Conservation (phyloP, 352 stramenopile genomes). For the Globisporangium rhizosaccharum region DNA sequence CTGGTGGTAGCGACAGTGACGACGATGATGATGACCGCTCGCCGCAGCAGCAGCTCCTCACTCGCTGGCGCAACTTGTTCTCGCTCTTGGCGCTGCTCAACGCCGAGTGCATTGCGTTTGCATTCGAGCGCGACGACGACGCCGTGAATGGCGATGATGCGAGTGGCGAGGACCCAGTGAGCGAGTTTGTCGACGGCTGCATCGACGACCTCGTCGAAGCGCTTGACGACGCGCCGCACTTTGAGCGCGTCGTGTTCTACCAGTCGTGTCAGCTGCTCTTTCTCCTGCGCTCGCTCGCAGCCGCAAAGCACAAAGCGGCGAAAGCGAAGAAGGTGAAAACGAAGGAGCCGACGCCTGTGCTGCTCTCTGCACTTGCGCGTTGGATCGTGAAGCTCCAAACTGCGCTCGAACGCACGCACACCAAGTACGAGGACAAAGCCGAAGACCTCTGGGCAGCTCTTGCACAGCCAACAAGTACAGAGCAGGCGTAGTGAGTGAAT, state of each 20-base stretch:
- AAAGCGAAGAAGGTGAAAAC: slow-evolving; percentile 24
- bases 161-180: slow-evolving; percentile 29
- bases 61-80: slow-evolving; percentile 71
- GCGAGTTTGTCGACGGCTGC: slow-evolving; percentile 41
- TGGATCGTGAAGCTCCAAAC: slow-evolving; percentile 38
- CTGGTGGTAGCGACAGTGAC: not conserved
- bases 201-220: slow-evolving; percentile 41
- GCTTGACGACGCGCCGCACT: slow-evolving; percentile 41
- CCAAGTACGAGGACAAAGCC: slow-evolving; percentile 36
- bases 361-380: slow-evolving; percentile 23
- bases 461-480: slow-evolving; percentile 13
- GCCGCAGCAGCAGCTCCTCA: slow-evolving; percentile 34
- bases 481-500: slow-evolving; percentile 19
- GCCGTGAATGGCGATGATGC: no score
- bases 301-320: slow-evolving; percentile 20
- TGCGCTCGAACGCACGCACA: slow-evolving; percentile 29
- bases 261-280: slow-evolving; percentile 52
- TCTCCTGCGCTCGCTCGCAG: slow-evolving; percentile 32
- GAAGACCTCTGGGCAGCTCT: slow-evolving; percentile 44
- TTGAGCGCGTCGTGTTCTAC: slow-evolving; percentile 63
- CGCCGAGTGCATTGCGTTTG: slow-evolving; percentile 61
- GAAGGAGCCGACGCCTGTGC: not conserved
- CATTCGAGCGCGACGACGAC: slow-evolving; percentile 27
- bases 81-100: slow-evolving; percentile 49
- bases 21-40: slow-evolving; percentile 21